Percentiles rank a stretch among this genome's conserved stretches.
These are phyloP conservation scores for Chrysosporium keratinophilum DNA, from an alignment of 2,329 filamentous ascomycete species.

Conservation along the genomic window DNA sequence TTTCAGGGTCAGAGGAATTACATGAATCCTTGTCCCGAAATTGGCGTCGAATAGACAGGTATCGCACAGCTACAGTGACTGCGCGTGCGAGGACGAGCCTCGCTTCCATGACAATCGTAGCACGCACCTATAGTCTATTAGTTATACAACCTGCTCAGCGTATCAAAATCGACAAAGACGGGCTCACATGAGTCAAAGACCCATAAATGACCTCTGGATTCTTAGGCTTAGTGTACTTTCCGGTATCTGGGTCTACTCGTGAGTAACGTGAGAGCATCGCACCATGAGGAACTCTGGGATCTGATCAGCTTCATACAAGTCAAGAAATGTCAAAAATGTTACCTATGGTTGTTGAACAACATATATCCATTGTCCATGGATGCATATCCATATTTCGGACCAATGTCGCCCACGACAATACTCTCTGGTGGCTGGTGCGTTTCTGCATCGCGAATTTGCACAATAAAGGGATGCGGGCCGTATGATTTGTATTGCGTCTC, in stretches of 20 bases:
- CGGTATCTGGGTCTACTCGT: conserved; percentile 13
- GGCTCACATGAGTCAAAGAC: conserved; percentile 13
- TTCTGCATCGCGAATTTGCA: conserved; percentile 32
- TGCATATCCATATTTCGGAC: conserved; percentile 15
- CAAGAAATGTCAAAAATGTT: neutral
- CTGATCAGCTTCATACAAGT: neutral
- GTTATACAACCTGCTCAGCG: neutral
- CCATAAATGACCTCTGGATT: conserved; percentile 16
- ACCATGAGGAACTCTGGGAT: conserved; percentile 11
- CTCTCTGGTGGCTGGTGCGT: conserved; percentile 13
- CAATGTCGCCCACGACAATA: conserved; percentile 15
- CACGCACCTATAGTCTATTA: conserved; percentile 12
- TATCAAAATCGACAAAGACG: neutral
- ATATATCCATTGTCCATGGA: conserved; percentile 17
- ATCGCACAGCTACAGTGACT: conserved; percentile 44
- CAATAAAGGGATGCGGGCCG: conserved; percentile 40
- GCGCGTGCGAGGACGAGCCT: conserved; percentile 44
- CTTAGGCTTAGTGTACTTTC: conserved; percentile 15
- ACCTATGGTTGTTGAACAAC: conserved; percentile 15
- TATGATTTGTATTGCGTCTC: conserved; percentile 23
- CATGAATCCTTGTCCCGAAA: conserved; percentile 41
- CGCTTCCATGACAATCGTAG: conserved; percentile 36
- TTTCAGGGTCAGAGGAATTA: conserved; percentile 29
- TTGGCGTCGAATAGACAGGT: conserved; percentile 41
- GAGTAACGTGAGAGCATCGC: conserved; percentile 16